phyloP scores from a whole-genome alignment of 1,284 basidiomycete genomes.

The Pascua guehoae region DNA sequence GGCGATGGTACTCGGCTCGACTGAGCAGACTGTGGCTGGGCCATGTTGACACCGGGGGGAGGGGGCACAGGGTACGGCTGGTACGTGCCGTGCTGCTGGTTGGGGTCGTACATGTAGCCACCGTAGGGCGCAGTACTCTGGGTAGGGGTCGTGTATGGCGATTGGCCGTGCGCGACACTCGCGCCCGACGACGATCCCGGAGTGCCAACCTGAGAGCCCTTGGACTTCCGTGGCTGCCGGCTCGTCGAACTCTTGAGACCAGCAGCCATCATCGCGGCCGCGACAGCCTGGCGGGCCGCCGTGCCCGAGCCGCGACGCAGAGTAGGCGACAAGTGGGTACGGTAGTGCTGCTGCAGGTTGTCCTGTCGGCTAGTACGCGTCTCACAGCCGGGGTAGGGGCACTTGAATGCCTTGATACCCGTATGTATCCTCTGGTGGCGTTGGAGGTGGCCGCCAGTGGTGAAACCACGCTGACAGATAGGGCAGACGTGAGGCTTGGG shows the following conservation, averaged over 20 bases:
- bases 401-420: constrained; percentile 48
- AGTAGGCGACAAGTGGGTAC: constrained; percentile 45
- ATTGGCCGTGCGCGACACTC: constrained; percentile 32
- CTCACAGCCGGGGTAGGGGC: constrained; percentile 47
- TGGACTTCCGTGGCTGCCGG: constrained; percentile 43
- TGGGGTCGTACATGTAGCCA: constrained; percentile 43
- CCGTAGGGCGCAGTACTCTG: constrained; percentile 35
- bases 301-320: constrained; percentile 44
- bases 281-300: constrained; percentile 42
- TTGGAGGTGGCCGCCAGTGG: constrained; percentile 46
- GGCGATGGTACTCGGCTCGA: constrained; percentile 44
- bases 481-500: constrained; percentile 46
- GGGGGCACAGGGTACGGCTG: constrained; percentile 28
- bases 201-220: constrained; percentile 35
- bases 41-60: constrained; percentile 28
- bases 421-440: constrained; percentile 47
- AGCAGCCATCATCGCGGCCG: constrained; percentile 46
- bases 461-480: constrained; percentile 42
- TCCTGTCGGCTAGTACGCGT: constrained; percentile 46
- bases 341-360: constrained; percentile 48
- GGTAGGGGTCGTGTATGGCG: constrained; percentile 42
- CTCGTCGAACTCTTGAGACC: constrained; percentile 41
- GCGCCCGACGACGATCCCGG: constrained; percentile 40
- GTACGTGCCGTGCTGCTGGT: constrained; percentile 31
- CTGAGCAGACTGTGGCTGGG: constrained; percentile 35